Conservation (phyloP, 805 yeast genomes). For the Kazachstania martiniae region DNA sequence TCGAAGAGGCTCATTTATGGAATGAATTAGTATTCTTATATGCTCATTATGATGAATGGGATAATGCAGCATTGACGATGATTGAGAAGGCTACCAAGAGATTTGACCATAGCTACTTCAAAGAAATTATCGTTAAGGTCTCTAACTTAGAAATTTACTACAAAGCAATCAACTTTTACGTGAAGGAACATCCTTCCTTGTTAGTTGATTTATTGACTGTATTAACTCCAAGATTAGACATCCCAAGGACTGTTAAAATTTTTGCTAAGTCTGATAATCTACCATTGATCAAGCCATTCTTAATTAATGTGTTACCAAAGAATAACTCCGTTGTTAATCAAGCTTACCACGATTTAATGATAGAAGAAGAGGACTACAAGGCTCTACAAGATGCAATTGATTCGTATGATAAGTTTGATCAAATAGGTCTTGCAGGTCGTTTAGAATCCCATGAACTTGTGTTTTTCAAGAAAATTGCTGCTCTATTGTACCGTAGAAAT, state of each 20-base stretch:
- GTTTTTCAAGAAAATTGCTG: conserved; percentile 94
- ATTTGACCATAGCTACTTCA: conserved; percentile 87
- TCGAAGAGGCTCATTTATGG: conserved; percentile 91
- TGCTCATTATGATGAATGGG: conserved; percentile 99
- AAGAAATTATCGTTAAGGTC: conserved; percentile 89
- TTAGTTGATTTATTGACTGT: conserved; percentile 78
- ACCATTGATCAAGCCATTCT: conserved; percentile 91
- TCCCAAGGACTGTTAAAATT: conserved; percentile 88
- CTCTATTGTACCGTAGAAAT: conserved; percentile 84
- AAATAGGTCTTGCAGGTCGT: conserved; percentile 83
- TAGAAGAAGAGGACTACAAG: conserved; percentile 94
- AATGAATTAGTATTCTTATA: conserved; percentile 91
- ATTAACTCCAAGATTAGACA: conserved; percentile 80
- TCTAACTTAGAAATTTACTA: conserved; percentile 93
- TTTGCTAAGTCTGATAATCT: conserved; percentile 92
- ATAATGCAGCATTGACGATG: conserved; percentile 93
- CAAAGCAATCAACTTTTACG: conserved; percentile 92
- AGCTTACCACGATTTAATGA: conserved; percentile 89
- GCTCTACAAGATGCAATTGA: conserved; percentile 82
- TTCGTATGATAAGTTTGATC: conserved; percentile 82
- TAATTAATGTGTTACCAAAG: conserved; percentile 82
- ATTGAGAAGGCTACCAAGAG: conserved; percentile 90
- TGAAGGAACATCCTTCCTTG: conserved; percentile 83
- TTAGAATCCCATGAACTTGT: conserved; percentile 84
- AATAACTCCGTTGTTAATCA: conserved; percentile 85